Evolutionary conservation across 345 rosid species (phyloP), one percentile per base, ranked within the genome.

Genomic region (Arabidopsis arenosa): DNA sequence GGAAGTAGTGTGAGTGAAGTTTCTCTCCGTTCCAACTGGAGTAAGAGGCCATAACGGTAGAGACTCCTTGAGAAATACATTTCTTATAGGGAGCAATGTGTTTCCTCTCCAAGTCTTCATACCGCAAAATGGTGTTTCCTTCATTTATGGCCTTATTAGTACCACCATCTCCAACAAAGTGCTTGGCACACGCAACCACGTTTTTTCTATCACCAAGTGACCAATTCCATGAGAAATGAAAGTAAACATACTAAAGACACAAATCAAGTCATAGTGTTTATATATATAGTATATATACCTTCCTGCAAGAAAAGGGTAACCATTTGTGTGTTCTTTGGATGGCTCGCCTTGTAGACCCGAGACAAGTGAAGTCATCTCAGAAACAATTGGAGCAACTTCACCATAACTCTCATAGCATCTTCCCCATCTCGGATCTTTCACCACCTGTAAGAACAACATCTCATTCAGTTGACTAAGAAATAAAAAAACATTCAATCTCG

Each of bases 371-470:
- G 91, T 88, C 93, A 92, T 85, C 23, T 71, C 82, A 67, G 76
- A 72, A 73, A 85, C 93, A 48, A 90, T 37, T 30, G 51, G 45
- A 7, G 82, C 87, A 68, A 86, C 89, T 80, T 90, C 93, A 21
- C 93, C 86, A 79, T 86, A 90, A 79, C 97, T 90, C 79, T 92
- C 96, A 4, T 86, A 92, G 78, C 96, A 90, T 33, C 96, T 76
- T 37, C 97, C 93, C 96, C 96, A 92, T 74, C 97, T 84, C 8
- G 93, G 93, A 81, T 92, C 96, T 80, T 91, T 64, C 69, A 64
- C 39, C 0, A 5, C 2, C 66, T 74, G 8, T 45, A 60, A 28
- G 9, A 9, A 44, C 18, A 54, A 26, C 30, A 68, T n/a, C 11
- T 9, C 52, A 40, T 41, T 68, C 12, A 37, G 1, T 37, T 67